Conservation (phyloP, 2,329 filamentous ascomycete genomes). For the Penicillium sp. region DNA sequence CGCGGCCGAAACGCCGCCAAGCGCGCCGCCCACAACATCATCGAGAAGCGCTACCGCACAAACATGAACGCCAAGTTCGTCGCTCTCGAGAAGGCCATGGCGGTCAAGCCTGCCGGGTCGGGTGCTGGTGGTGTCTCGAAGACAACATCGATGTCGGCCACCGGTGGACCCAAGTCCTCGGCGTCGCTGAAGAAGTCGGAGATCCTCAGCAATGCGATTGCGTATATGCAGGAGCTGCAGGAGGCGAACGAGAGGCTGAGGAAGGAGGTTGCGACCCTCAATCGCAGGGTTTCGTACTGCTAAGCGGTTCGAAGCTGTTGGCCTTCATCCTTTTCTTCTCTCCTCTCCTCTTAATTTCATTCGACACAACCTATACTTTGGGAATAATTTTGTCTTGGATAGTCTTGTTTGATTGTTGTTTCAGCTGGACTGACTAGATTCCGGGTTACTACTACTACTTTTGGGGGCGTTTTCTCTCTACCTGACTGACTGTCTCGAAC, state of each 20-base stretch:
- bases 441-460: background rate
- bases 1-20: slow-evolving; percentile 43
- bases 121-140: background rate
- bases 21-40: slow-evolving; percentile 47
- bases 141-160: background rate
- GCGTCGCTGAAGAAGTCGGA: slow-evolving; percentile 45
- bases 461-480: background rate
- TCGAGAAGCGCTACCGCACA: slow-evolving; percentile 48
- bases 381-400: background rate
- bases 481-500: background rate
- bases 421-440: slow-evolving; percentile 3
- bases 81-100: slow-evolving; percentile 44
- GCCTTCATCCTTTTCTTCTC: background rate
- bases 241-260: slow-evolving; percentile 39
- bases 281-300: slow-evolving; percentile 23
- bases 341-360: background rate
- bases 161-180: slow-evolving; percentile 24
- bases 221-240: slow-evolving; percentile 43
- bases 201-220: slow-evolving; percentile 42
- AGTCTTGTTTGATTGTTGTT: background rate
- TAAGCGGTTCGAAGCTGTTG: background rate
- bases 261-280: slow-evolving; percentile 39
- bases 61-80: slow-evolving; percentile 51
- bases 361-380: background rate
- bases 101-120: slow-evolving; percentile 28